These are phyloP conservation scores for Geotrichum reessii DNA, from an alignment of 1,139 yeast genomes.

Conservation along the genomic window DNA sequence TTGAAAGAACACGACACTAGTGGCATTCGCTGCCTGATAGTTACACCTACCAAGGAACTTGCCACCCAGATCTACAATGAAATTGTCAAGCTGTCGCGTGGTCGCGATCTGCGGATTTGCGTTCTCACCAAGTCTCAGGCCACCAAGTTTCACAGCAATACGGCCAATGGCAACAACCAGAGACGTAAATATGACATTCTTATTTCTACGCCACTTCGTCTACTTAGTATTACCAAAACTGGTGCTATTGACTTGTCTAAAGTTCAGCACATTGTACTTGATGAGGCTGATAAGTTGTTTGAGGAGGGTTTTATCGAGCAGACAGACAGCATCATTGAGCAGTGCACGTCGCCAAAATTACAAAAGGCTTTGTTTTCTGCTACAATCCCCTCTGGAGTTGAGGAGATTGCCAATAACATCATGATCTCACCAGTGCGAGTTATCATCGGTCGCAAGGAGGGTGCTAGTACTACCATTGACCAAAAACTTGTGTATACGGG, in stretches of 20 bases:
- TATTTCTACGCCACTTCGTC: slow-evolving; percentile 81
- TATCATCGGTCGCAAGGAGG: slow-evolving; percentile 90
- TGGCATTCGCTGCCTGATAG: slow-evolving; percentile 68
- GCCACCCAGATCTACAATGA: slow-evolving; percentile 80
- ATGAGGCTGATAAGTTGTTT: slow-evolving; percentile 93
- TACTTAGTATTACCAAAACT: slow-evolving; percentile 68
- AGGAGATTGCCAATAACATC: slow-evolving; percentile 76
- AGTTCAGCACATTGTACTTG: slow-evolving; percentile 74
- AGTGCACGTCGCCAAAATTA: slow-evolving; percentile 49
- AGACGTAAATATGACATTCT: slow-evolving; percentile 69
- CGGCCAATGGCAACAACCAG: slow-evolving; percentile 40
- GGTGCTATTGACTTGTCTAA: slow-evolving; percentile 53
- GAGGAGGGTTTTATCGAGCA: slow-evolving; percentile 89
- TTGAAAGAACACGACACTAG: slow-evolving; percentile 28
- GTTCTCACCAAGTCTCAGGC: slow-evolving; percentile 73
- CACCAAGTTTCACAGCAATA: slow-evolving; percentile 54
- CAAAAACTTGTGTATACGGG: slow-evolving; percentile 86
- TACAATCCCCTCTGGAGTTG: slow-evolving; percentile 90
- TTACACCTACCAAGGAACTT: slow-evolving; percentile 90
- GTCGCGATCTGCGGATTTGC: slow-evolving; percentile 54
- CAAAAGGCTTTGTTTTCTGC: slow-evolving; percentile 85
- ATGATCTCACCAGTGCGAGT: slow-evolving; percentile 83
- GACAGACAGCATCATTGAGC: slow-evolving; percentile 74
- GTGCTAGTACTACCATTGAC: slow-evolving; percentile 77
- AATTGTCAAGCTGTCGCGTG: slow-evolving; percentile 49